Percentiles rank a stretch among this genome's conserved stretches.
phyloP scores from a whole-genome alignment of 179 eudicot genomes.

The Amaranthus tricolor region DNA sequence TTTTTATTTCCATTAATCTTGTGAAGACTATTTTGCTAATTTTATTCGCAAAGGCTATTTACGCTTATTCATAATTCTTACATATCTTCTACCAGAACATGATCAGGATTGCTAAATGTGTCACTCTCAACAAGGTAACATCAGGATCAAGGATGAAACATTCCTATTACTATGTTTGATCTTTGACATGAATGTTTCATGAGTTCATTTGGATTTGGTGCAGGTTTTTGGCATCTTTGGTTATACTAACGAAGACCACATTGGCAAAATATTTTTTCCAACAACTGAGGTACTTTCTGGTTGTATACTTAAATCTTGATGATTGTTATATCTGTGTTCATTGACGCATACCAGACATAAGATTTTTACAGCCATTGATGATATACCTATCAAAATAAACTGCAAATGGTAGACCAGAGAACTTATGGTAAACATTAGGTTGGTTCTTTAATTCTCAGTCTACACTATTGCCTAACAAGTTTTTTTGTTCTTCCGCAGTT shows the following conservation, averaged over 20 bases:
- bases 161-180: neutral
- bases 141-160: neutral
- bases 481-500: too few species aligned
- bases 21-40: neutral
- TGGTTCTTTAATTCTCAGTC: too few species aligned
- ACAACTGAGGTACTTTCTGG: constrained; percentile 70
- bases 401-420: too few species aligned
- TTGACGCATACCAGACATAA: too few species aligned
- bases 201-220: constrained; percentile 18
- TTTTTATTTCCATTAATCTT: too few species aligned
- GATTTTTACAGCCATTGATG: too few species aligned
- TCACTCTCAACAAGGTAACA: constrained; percentile 80
- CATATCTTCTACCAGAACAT: constrained; percentile 81
- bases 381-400: too few species aligned
- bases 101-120: constrained; percentile 83
- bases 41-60: neutral
- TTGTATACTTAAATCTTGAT: neutral
- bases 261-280: constrained; percentile 87
- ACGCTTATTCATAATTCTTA: constrained; percentile 14
- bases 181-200: neutral
- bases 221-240: constrained; percentile 98
- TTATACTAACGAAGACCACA: constrained; percentile 83
- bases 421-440: too few species aligned
- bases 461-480: too few species aligned
- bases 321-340: too few species aligned